These are phyloP conservation scores for Serendipita vermifera DNA, from an alignment of 768 basidiomycete species.

Conservation along the genomic window DNA sequence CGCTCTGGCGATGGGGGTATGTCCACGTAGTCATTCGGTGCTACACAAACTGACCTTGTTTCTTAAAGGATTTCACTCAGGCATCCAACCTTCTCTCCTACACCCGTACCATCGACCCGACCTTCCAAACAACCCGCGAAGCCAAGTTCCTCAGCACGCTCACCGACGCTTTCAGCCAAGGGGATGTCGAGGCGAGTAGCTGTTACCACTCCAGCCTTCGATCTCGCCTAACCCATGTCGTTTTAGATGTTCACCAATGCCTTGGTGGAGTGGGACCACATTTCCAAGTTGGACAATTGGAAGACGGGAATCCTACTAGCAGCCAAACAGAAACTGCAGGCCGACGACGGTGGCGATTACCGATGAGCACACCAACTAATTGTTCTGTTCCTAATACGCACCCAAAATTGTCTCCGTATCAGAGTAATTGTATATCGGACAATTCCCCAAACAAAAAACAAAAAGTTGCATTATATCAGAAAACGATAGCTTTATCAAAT, in stretches of 20 bases:
- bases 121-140: constrained; percentile 82
- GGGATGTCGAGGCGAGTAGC: constrained; percentile 44
- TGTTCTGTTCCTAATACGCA: too few relatives aligned
- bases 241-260: constrained; percentile 46
- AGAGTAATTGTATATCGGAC: too few relatives aligned
- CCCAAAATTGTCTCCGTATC: too few relatives aligned
- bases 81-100: constrained; percentile 37
- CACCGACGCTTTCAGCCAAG: constrained; percentile 61
- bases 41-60: constrained; percentile 65
- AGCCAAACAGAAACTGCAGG: constrained; percentile 43
- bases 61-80: constrained; percentile 65
- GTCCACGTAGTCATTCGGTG: constrained; percentile 21
- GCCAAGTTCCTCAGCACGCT: constrained; percentile 73
- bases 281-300: constrained; percentile 90
- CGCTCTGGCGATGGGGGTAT: constrained; percentile 72
- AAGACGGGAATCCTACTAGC: constrained; percentile 84
- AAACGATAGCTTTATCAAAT: too few relatives aligned
- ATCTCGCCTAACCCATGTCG: neutral
- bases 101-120: constrained; percentile 48
- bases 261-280: constrained; percentile 87
- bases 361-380: constrained; percentile 31
- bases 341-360: constrained; percentile 41
- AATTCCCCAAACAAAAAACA: too few relatives aligned
- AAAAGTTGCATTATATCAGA: too few relatives aligned
- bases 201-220: too few relatives aligned